Evolutionary conservation across 257 asterid genomes (phyloP).

Genomic region (Capsicum chinense): DNA sequence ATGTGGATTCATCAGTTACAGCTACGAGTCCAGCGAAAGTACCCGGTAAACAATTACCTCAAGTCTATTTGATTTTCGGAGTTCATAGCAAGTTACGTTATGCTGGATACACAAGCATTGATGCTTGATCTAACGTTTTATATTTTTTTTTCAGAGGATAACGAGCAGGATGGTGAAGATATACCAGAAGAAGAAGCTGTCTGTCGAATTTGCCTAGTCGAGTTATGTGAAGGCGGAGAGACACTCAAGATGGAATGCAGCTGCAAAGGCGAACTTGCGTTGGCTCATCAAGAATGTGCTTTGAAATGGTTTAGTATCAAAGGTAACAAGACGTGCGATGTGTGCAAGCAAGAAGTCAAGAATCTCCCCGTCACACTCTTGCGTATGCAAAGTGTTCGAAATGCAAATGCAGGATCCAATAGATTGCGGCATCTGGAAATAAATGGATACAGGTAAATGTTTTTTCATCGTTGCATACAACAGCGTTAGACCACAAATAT

Average conservation of each 20-base stretch:
- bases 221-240: constrained; percentile 89
- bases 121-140: constrained; percentile 25
- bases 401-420: constrained; percentile 36
- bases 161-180: constrained; percentile 69
- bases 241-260: constrained; percentile 92
- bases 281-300: constrained; percentile 94
- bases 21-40: constrained; percentile 37
- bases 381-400: constrained; percentile 63
- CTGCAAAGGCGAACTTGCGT: constrained; percentile 92
- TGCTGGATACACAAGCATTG: not conserved
- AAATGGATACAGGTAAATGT: constrained; percentile 73
- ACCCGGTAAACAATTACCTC: constrained; percentile 49
- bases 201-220: constrained; percentile 88
- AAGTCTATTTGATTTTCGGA: not conserved
- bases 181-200: constrained; percentile 90
- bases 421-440: constrained; percentile 49
- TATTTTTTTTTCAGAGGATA: constrained; percentile 45
- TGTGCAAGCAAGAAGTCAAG: constrained; percentile 83
- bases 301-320: constrained; percentile 88
- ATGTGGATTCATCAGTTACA: constrained; percentile 45
- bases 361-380: constrained; percentile 87
- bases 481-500: not conserved
- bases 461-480: not conserved
- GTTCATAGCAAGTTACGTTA: not conserved
- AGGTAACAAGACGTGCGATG: constrained; percentile 92